Evolutionary conservation across 257 asterid species (phyloP).

Genomic region (Leonotis leonurus): DNA sequence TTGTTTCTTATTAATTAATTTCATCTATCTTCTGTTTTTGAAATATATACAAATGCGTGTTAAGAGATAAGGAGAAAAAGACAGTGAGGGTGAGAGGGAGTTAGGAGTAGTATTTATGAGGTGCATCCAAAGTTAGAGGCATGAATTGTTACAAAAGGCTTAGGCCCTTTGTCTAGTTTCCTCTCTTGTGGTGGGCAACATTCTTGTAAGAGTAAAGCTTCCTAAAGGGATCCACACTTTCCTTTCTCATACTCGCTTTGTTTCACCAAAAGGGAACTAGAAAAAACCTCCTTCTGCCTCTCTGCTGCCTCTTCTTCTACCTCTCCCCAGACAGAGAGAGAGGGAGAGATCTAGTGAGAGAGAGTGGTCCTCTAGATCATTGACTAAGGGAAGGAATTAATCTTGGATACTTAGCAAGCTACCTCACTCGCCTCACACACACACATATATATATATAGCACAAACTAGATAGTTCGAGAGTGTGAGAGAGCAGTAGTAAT

Average conservation of each 20-base stretch:
- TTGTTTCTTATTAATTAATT: no score
- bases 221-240: constrained; percentile 20
- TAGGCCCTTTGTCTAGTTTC: constrained; percentile 1
- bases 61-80: neutral
- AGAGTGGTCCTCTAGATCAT: neutral
- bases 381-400: neutral
- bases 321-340: neutral
- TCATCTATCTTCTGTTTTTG: neutral
- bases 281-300: constrained; percentile 1
- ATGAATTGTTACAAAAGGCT: constrained; percentile 22
- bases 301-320: neutral
- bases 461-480: neutral
- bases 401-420: no score
- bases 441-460: neutral
- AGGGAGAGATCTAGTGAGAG: neutral
- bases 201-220: constrained; percentile 28
- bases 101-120: constrained; percentile 29
- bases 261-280: constrained; percentile 23
- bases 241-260: constrained; percentile 30
- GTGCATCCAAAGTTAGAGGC: constrained; percentile 36
- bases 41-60: neutral
- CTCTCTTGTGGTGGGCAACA: constrained; percentile 13
- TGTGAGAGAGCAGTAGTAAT: neutral
- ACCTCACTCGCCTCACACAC: no score
- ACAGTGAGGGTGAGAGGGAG: neutral